These are phyloP conservation scores for Ramularia endophylla DNA, from an alignment of 2,329 filamentous ascomycete species.

Conservation along the genomic window DNA sequence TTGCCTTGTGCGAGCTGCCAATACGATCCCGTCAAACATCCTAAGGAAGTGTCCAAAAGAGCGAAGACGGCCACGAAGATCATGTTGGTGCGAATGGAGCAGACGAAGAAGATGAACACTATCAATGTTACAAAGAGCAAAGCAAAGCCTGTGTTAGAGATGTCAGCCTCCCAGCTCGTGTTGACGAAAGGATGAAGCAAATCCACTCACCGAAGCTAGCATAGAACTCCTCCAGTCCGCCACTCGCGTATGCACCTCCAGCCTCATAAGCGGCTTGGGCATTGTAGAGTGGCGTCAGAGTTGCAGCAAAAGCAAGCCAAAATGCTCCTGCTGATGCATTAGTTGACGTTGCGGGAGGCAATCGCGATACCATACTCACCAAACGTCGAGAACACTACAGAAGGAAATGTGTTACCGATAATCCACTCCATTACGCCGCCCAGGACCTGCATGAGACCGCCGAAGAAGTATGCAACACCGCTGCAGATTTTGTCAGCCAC, in stretches of 20 bases:
- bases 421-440: constrained; percentile 30
- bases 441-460: constrained; percentile 29
- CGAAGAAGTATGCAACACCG: constrained; percentile 31
- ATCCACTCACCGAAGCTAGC: constrained; percentile 4
- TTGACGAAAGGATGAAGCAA: too few species aligned
- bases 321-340: constrained; percentile 7
- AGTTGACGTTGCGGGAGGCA: neutral
- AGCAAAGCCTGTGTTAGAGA: neutral
- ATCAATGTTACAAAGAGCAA: constrained; percentile 4
- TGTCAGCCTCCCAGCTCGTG: neutral
- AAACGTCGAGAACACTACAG: constrained; percentile 20
- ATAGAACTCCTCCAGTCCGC: constrained; percentile 4
- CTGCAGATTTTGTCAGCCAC: constrained; percentile 2
- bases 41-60: constrained; percentile 8
- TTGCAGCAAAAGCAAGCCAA: constrained; percentile 12
- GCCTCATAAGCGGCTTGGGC: constrained; percentile 10
- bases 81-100: constrained; percentile 17
- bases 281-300: constrained; percentile 14
- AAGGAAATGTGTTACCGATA: constrained; percentile 29
- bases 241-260: constrained; percentile 4
- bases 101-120: constrained; percentile 17
- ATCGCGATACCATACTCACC: constrained; percentile 5
- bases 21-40: constrained; percentile 14
- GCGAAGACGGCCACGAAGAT: constrained; percentile 16
- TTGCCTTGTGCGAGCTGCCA: constrained; percentile 13